Evolutionary conservation across 352 stramenopile species (phyloP).

Genomic region (Phytophthora pini): DNA sequence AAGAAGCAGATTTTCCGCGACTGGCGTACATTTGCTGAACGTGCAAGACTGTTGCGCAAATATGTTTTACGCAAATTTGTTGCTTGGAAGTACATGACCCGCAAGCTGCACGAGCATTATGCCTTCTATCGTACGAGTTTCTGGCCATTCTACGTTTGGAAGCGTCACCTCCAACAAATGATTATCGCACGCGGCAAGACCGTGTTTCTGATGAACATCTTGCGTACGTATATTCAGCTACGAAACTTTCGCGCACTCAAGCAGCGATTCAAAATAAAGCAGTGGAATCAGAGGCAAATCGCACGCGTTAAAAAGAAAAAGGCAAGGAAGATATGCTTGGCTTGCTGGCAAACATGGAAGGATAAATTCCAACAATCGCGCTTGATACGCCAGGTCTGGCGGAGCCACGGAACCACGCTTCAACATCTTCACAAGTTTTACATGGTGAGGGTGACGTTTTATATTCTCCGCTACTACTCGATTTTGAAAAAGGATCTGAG

Average conservation of each 20-base stretch:
- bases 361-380: slow-evolving; percentile 17
- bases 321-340: slow-evolving; percentile 7
- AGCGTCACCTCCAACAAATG: slow-evolving; percentile 70
- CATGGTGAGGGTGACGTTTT: slow-evolving; percentile 63
- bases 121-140: slow-evolving; percentile 70
- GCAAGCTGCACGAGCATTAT: slow-evolving; percentile 55
- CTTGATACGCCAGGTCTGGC: slow-evolving; percentile 51
- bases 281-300: slow-evolving; percentile 45
- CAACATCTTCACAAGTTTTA: slow-evolving; percentile 66
- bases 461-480: slow-evolving; percentile 62
- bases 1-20: slow-evolving; percentile 61
- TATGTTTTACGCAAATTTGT: slow-evolving; percentile 69
- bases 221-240: slow-evolving; percentile 65
- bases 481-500: slow-evolving; percentile 65
- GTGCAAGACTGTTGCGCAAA: slow-evolving; percentile 39
- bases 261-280: slow-evolving; percentile 30
- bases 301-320: slow-evolving; percentile 36
- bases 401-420: slow-evolving; percentile 56
- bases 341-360: slow-evolving; percentile 52
- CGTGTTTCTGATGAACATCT: slow-evolving; percentile 57
- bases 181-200: slow-evolving; percentile 72
- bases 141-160: slow-evolving; percentile 87
- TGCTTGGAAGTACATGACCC: slow-evolving; percentile 64
- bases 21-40: slow-evolving; percentile 57
- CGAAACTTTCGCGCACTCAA: slow-evolving; percentile 62